Percentiles rank a stretch among this genome's conserved stretches.
Conservation (phyloP, 2,329 filamentous ascomycete species). For the Trichoderma atroviride region DNA sequence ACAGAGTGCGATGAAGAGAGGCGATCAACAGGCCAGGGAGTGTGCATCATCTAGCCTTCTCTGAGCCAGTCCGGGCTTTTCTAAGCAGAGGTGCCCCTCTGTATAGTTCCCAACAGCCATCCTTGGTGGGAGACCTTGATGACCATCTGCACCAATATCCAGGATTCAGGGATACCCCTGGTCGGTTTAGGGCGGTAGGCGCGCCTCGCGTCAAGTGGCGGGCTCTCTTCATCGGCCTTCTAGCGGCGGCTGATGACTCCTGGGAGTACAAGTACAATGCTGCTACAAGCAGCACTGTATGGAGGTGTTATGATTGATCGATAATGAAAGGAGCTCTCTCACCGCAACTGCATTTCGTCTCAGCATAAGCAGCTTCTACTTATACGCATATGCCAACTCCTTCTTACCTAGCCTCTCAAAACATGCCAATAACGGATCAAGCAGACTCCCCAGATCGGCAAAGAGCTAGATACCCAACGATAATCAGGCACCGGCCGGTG, state of each 20-base stretch:
- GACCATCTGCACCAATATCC: neutral
- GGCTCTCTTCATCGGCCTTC: constrained; percentile 1
- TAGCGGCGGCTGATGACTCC: constrained; percentile 8
- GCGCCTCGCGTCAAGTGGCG: constrained; percentile 16
- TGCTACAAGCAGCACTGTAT: neutral
- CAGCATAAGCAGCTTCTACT: neutral
- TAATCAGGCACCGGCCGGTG: neutral
- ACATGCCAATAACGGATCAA: neutral
- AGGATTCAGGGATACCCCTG: constrained; percentile 6
- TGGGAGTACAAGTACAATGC: neutral
- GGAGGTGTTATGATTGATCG: neutral
- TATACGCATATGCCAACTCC: neutral
- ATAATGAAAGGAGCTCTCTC: constrained; percentile 6
- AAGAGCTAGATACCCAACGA: neutral
- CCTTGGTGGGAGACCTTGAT: neutral
- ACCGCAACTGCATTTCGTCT: constrained; percentile 1
- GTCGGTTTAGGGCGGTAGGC: neutral
- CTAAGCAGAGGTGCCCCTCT: neutral
- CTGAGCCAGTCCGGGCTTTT: neutral
- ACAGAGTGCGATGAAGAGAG: neutral
- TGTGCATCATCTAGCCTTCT: neutral
- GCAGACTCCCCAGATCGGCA: neutral
- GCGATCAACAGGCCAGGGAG: neutral
- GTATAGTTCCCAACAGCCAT: neutral
- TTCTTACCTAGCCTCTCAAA: neutral